Evolutionary conservation across 2,329 filamentous ascomycete genomes (phyloP).

Genomic region (Calonectria honghensis): DNA sequence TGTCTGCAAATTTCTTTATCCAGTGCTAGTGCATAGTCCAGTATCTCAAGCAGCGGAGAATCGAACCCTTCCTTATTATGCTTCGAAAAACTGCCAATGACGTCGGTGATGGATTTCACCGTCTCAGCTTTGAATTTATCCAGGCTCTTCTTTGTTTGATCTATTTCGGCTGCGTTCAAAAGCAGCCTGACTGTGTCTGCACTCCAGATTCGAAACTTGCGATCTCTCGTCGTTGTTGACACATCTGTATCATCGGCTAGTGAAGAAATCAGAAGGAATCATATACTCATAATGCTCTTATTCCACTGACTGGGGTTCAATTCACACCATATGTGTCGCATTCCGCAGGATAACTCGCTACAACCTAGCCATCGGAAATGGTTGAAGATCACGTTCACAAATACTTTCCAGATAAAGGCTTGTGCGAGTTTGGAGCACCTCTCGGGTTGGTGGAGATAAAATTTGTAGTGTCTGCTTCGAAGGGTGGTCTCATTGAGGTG

Average conservation of each 20-base stretch:
- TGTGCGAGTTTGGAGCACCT: neutral
- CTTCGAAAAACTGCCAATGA: constrained; percentile 1
- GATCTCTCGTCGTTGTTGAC: neutral
- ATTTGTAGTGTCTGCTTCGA: neutral
- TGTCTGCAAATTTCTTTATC: constrained; percentile 24
- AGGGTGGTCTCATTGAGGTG: neutral
- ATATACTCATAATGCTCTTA: too few relatives aligned
- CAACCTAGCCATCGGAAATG: neutral
- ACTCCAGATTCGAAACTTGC: constrained; percentile 32
- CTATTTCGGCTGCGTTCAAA: neutral
- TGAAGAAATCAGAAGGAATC: neutral
- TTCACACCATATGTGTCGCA: neutral
- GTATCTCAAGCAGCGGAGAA: neutral
- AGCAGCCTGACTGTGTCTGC: neutral
- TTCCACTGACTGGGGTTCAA: neutral
- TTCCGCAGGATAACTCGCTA: neutral
- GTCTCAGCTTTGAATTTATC: neutral
- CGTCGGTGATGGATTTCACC: neutral
- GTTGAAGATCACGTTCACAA: constrained; percentile 4
- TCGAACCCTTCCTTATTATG: neutral
- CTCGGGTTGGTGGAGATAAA: neutral
- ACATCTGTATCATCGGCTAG: neutral
- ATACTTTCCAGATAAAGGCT: constrained; percentile 14
- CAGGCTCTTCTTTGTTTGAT: neutral
- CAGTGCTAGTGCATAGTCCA: constrained; percentile 12